Base-by-base conservation (phyloP, 2,329 filamentous ascomycete genomes). In the Cladophialophora chaetospira region DNA sequence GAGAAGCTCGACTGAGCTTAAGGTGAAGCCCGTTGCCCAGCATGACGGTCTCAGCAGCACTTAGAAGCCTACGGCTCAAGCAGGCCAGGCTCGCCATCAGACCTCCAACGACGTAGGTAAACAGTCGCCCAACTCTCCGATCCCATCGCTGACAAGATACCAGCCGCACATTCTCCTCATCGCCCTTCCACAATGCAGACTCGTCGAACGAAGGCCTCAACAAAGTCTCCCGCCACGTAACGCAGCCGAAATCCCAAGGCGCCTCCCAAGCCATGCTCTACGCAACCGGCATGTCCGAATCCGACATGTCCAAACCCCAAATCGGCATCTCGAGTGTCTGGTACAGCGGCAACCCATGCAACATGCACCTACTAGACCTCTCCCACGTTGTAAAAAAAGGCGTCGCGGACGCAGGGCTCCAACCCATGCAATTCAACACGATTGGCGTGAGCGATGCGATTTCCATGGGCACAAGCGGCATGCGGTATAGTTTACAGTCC, bases 201-300 rank as follows among this genome's bases (percentile, higher is more conserved):
- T 53, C 56, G 10, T 55, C 60, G 15, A 62, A 65, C 29, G 23
- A 65, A 43, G 60, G 61, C 67, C 83, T 96, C 73, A 99, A 99
- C 82, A 90, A 85, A 73, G 80, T 93, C 71, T 97, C 92, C 60
- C 79, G 85, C 60, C 74, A 80, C 71, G 93, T 99, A 78, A 99
- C 94, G 23, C 92, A 97, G 77, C 93, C 92, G 71, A 97, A 97
- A 79, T 94, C 93, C 29, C 94, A 99, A 79, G 94, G 94, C 66
- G 94, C 95, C 53, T 97, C 94, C 38, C 94, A 99, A 79, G 94
- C 95, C 63, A 99, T 99, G 95, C 82, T 99, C 55, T 99, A 96
- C 79, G 94, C 90, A 65, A 97, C 93, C 1, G 95, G 95, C 52
- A 79, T 99, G 68, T 84, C 78, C 38, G 89, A 96, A 70, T 82